phyloP scores from a whole-genome alignment of 176 grass and related monocot genomes.

The Triticum aestivum region DNA sequence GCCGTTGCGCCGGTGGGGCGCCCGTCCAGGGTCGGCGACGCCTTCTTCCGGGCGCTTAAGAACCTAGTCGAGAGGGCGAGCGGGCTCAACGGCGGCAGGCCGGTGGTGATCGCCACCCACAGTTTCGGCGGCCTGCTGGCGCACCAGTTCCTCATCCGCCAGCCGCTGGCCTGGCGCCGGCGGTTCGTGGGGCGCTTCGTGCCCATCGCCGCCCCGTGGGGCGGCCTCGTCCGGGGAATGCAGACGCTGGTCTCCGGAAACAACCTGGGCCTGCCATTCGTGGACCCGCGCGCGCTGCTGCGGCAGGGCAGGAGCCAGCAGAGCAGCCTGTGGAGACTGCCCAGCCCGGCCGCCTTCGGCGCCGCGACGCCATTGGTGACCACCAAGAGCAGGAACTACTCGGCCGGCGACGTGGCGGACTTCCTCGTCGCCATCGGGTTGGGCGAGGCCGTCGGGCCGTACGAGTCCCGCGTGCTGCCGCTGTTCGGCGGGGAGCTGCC shows the following conservation, averaged over 20 bases:
- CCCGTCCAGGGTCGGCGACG: constrained; percentile 22
- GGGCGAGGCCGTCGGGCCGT: no score
- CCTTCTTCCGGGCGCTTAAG: constrained; percentile 30
- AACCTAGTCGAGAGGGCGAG: constrained; percentile 35
- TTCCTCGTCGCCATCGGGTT: no score
- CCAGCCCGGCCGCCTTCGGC: constrained; percentile 11
- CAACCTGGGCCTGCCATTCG: constrained; percentile 38
- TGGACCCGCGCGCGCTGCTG: constrained; percentile 34
- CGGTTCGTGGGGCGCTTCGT: constrained; percentile 38
- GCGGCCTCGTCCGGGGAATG: constrained; percentile 38
- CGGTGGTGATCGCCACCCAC: constrained; percentile 49
- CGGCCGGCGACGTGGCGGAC: no score
- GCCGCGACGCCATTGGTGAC: background rate
- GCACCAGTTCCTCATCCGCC: constrained; percentile 42
- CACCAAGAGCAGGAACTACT: constrained; percentile 24
- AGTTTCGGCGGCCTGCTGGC: constrained; percentile 46
- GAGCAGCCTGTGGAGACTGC: constrained; percentile 48
- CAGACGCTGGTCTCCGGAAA: constrained; percentile 25
- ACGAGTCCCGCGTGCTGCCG: no score
- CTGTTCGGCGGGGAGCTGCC: no score
- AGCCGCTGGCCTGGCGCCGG: constrained; percentile 15
- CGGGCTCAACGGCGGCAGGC: constrained; percentile 11
- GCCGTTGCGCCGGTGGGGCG: constrained; percentile 29
- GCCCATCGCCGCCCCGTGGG: constrained; percentile 49
- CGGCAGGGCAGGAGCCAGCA: constrained; percentile 18